Conservation (phyloP, 2,329 filamentous ascomycete genomes). For the Aspergillus fructus region DNA sequence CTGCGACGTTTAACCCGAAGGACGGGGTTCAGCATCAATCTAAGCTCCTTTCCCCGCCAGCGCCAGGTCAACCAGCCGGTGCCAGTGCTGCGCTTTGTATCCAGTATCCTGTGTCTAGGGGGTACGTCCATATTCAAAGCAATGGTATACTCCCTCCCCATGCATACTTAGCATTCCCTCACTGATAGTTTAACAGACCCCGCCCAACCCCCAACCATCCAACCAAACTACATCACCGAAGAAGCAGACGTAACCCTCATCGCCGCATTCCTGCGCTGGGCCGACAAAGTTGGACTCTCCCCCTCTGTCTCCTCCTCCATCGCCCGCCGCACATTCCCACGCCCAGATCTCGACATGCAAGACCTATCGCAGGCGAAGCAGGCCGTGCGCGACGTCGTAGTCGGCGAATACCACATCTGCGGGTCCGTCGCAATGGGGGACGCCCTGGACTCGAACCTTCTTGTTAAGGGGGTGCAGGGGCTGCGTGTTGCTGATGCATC, state of each 20-base stretch:
- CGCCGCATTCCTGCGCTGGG: constrained; percentile 19
- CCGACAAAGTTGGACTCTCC: constrained; percentile 15
- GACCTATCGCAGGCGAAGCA: constrained; percentile 14
- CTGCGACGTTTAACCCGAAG: not conserved
- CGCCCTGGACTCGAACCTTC: constrained; percentile 28
- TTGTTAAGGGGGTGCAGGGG: constrained; percentile 28
- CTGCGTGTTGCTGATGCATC: constrained; percentile 29
- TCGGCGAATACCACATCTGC: constrained; percentile 17
- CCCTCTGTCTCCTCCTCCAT: constrained; percentile 1
- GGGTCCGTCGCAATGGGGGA: constrained; percentile 33
- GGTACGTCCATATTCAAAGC: constrained; percentile 19
- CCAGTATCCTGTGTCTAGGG: constrained; percentile 23
- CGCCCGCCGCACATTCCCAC: constrained; percentile 10
- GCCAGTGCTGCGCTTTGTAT: constrained; percentile 18
- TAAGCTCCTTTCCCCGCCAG: not conserved
- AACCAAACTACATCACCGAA: constrained; percentile 20
- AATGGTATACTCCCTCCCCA: not conserved
- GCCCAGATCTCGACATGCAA: constrained; percentile 13
- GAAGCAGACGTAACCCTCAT: constrained; percentile 20
- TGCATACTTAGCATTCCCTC: no score
- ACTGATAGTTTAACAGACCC: constrained; percentile 13
- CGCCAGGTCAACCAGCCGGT: not conserved
- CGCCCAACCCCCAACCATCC: constrained; percentile 13
- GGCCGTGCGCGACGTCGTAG: constrained; percentile 13
- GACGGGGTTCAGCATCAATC: constrained; percentile 15